phyloP scores from a whole-genome alignment of 2,329 filamentous ascomycete species.

The Cordyceps cicadae region DNA sequence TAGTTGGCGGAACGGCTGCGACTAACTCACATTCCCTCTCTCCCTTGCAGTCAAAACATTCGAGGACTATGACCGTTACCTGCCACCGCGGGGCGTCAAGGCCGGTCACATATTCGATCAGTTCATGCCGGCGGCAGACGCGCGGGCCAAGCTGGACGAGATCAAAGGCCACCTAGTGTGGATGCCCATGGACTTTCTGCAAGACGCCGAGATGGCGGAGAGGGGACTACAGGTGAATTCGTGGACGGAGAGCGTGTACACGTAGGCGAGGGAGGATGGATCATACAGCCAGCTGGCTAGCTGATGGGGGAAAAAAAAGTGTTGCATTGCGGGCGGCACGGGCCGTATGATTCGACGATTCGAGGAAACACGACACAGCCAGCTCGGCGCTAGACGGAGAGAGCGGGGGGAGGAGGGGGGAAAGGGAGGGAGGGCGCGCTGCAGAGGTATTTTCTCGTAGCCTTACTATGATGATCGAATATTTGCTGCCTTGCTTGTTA shows the following conservation, averaged over 20 bases:
- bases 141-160: slow-evolving; percentile 65
- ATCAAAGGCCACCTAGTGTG: slow-evolving; percentile 86
- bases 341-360: neutral
- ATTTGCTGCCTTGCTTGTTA: neutral
- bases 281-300: neutral
- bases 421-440: too few species aligned
- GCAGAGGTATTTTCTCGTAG: neutral
- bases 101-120: slow-evolving; percentile 81
- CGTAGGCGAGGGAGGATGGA: slow-evolving; percentile 30
- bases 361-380: neutral
- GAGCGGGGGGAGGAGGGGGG: too few species aligned
- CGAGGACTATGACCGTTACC: slow-evolving; percentile 78
- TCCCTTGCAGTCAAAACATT: slow-evolving; percentile 63
- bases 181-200: slow-evolving; percentile 87
- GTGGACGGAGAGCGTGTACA: slow-evolving; percentile 81
- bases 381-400: too few species aligned
- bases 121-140: slow-evolving; percentile 63
- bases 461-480: neutral
- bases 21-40: neutral
- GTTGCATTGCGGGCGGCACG: neutral
- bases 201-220: slow-evolving; percentile 83
- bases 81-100: slow-evolving; percentile 61
- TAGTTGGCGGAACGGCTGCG: too few species aligned
- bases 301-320: neutral
- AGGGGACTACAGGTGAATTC: slow-evolving; percentile 76